Evolutionary conservation across 805 yeast genomes (phyloP).

Genomic region (Metschnikowia arizonensis): DNA sequence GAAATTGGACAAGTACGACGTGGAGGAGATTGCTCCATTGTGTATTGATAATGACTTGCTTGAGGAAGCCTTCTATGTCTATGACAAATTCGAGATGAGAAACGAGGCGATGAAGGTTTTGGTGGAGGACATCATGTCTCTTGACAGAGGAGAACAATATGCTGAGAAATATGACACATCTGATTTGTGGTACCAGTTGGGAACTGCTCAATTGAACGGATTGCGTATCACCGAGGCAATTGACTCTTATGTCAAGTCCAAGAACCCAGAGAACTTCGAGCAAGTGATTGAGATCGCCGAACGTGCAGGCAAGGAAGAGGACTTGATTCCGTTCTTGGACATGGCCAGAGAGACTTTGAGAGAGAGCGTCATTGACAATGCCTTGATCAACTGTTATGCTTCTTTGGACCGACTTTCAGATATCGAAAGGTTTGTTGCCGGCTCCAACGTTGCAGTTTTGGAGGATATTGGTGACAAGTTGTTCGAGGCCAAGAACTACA

Average conservation of each 20-base stretch:
- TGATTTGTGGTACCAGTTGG: slow-evolving; percentile 91
- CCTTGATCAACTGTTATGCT: slow-evolving; percentile 84
- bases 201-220: slow-evolving; percentile 94
- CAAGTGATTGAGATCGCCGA: slow-evolving; percentile 92
- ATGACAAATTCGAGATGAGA: slow-evolving; percentile 75
- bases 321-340: slow-evolving; percentile 74
- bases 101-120: slow-evolving; percentile 82
- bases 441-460: slow-evolving; percentile 89
- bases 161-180: slow-evolving; percentile 86
- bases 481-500: slow-evolving; percentile 74
- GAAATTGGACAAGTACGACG: slow-evolving; percentile 85
- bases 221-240: slow-evolving; percentile 88
- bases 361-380: slow-evolving; percentile 91
- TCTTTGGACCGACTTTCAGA: slow-evolving; percentile 69
- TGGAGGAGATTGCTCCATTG: slow-evolving; percentile 88
- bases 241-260: slow-evolving; percentile 85
- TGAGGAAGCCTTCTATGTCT: slow-evolving; percentile 94
- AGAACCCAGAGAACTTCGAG: slow-evolving; percentile 84
- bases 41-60: slow-evolving; percentile 82
- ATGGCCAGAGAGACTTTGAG: slow-evolving; percentile 92
- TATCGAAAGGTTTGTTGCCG: slow-evolving; percentile 77
- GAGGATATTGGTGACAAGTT: slow-evolving; percentile 90
- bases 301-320: slow-evolving; percentile 95
- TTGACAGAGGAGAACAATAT: slow-evolving; percentile 90
- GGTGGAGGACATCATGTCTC: slow-evolving; percentile 87